Percentiles rank a stretch among this genome's conserved stretches.
phyloP scores from a whole-genome alignment of 345 rosid genomes.

The Arabidopsis suecica region DNA sequence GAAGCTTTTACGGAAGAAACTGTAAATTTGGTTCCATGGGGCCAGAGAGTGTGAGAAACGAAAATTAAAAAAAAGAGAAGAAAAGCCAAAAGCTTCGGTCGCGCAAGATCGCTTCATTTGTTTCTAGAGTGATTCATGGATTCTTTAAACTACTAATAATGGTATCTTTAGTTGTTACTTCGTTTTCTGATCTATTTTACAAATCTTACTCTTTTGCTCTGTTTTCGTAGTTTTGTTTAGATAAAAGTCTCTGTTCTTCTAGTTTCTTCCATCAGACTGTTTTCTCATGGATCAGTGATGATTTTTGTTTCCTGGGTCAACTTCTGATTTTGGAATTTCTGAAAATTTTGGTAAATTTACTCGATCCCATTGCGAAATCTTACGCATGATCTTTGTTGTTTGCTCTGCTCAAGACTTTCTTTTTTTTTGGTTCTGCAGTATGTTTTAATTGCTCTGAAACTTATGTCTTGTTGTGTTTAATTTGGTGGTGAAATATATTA shows the following conservation, averaged over 20 bases:
- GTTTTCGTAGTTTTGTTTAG: constrained; percentile 18
- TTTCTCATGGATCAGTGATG: background rate
- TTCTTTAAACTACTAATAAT: constrained; percentile 35
- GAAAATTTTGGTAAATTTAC: constrained; percentile 24
- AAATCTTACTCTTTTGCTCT: constrained; percentile 23
- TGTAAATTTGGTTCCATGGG: constrained; percentile 39
- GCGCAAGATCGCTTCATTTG: constrained; percentile 30
- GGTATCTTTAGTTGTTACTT: constrained; percentile 30
- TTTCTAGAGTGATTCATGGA: constrained; percentile 30
- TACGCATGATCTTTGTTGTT: constrained; percentile 2
- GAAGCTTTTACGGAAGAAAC: constrained; percentile 10
- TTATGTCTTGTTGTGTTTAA: background rate
- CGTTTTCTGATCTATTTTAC: constrained; percentile 15
- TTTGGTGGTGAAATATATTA: background rate
- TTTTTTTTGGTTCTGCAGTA: background rate
- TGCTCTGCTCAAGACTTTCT: background rate
- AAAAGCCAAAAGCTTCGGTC: constrained; percentile 43
- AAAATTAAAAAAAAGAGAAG: constrained; percentile 29
- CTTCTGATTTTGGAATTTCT: constrained; percentile 3
- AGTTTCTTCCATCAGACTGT: constrained; percentile 16
- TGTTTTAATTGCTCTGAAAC: background rate
- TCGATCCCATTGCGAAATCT: background rate
- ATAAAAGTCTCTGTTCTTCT: background rate
- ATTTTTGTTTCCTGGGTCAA: constrained; percentile 3
- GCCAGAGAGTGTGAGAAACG: constrained; percentile 31